Evolutionary conservation across 2,329 filamentous ascomycete species (phyloP).

Genomic region (Exophiala lecanii-corni): DNA sequence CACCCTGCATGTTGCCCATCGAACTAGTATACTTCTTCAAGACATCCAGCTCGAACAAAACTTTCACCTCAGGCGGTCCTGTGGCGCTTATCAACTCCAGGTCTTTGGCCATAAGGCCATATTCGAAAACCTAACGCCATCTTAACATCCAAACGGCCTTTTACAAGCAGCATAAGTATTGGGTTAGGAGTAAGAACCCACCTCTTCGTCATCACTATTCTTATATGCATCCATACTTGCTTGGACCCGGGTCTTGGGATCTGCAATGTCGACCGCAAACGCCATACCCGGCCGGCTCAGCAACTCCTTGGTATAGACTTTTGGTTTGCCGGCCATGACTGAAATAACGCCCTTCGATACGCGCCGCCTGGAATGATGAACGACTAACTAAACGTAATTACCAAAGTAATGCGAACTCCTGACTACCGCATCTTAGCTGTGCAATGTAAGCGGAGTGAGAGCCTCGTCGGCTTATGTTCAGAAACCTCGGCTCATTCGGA

Average conservation of each 20-base stretch:
- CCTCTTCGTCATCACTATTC: neutral
- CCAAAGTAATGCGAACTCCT: no score
- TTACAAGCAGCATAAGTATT: no score
- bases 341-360: no score
- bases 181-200: neutral
- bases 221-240: neutral
- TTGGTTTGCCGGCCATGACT: neutral
- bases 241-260: neutral
- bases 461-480: no score
- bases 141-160: no score
- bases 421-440: no score
- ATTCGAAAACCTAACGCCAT: neutral
- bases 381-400: no score
- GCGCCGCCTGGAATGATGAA: no score
- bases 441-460: no score
- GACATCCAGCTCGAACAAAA: neutral
- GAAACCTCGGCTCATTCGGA: no score
- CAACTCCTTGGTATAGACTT: neutral
- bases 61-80: neutral
- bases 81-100: neutral
- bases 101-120: neutral
- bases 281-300: neutral
- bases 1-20: constrained; percentile 2
- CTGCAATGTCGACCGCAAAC: neutral
- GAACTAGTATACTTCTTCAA: neutral